phyloP scores from a whole-genome alignment of 371 early-diverging fungal species.

The Choanephora cucurbitarum region DNA sequence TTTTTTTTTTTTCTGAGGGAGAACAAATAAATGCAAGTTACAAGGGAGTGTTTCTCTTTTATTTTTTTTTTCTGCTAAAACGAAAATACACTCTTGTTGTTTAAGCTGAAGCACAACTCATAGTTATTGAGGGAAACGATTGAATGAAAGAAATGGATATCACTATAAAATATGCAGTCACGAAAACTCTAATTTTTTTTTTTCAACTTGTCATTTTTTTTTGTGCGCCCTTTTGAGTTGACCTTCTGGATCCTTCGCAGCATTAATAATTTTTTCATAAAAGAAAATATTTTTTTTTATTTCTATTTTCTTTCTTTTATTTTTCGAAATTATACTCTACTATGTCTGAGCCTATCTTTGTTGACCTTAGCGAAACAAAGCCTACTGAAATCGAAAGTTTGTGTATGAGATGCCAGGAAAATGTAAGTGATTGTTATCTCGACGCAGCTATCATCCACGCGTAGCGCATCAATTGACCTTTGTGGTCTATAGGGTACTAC shows the following conservation, averaged over 20 bases:
- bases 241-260: too few species aligned
- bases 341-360: slow-evolving; percentile 64
- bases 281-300: slow-evolving; percentile 7
- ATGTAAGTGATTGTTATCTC: slow-evolving; percentile 57
- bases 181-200: neutral
- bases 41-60: too few species aligned
- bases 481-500: slow-evolving; percentile 69
- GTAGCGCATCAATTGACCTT: neutral
- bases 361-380: slow-evolving; percentile 64
- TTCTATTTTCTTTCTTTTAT: neutral
- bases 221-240: neutral
- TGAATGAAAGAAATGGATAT: too few species aligned
- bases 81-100: too few species aligned
- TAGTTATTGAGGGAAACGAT: too few species aligned
- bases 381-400: slow-evolving; percentile 87
- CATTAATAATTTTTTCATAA: neutral
- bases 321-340: neutral
- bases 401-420: slow-evolving; percentile 90
- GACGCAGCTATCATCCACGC: neutral
- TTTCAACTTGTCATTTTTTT: too few species aligned
- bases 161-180: neutral
- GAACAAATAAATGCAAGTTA: too few species aligned
- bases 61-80: too few species aligned
- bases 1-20: too few species aligned
- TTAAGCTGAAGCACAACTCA: too few species aligned